Evolutionary conservation across 495 filamentous ascomycete species (phyloP).

Genomic region (Polyplosphaeria fusca): DNA sequence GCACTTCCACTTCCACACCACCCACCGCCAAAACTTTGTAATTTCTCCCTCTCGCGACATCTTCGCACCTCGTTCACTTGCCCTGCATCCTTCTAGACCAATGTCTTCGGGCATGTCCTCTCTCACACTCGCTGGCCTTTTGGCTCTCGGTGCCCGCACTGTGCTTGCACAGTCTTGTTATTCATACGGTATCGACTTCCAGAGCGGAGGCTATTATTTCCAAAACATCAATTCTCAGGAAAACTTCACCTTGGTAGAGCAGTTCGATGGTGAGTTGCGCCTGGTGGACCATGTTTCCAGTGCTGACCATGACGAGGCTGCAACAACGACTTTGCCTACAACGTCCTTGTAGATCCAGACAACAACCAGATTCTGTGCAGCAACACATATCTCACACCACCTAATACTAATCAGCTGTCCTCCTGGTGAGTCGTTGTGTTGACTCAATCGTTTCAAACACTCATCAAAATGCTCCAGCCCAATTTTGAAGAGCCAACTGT

Average conservation of each 20-base stretch:
- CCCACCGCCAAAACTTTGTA: too few species aligned
- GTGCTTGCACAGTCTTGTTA: conserved; percentile 13
- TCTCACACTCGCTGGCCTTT: too few species aligned
- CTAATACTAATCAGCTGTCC: conserved; percentile 36
- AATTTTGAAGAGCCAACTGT: conserved; percentile 36
- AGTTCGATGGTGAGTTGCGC: conserved; percentile 32
- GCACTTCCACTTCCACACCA: too few species aligned
- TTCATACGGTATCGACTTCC: conserved; percentile 40
- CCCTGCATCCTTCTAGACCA: too few species aligned
- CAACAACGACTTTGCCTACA: conserved; percentile 34
- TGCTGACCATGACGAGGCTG: conserved; percentile 26
- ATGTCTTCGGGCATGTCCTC: too few species aligned
- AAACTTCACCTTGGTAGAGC: conserved; percentile 38
- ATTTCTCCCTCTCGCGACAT: too few species aligned
- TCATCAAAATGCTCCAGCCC: conserved; percentile 15
- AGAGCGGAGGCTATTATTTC: conserved; percentile 39
- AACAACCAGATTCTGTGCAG: conserved; percentile 38
- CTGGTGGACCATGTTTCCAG: background rate
- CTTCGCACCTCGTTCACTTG: too few species aligned
- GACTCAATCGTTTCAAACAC: background rate
- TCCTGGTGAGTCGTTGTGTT: conserved; percentile 30
- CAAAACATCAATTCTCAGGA: conserved; percentile 38
- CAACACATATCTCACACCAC: conserved; percentile 35
- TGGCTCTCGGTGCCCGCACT: conserved; percentile 8
- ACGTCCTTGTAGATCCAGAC: conserved; percentile 40